A percentile compares a stretch with the other conserved stretches of the same genome.
Conservation (phyloP, 2,329 filamentous ascomycete species). For the Magnaporthiopsis rhizophila region DNA sequence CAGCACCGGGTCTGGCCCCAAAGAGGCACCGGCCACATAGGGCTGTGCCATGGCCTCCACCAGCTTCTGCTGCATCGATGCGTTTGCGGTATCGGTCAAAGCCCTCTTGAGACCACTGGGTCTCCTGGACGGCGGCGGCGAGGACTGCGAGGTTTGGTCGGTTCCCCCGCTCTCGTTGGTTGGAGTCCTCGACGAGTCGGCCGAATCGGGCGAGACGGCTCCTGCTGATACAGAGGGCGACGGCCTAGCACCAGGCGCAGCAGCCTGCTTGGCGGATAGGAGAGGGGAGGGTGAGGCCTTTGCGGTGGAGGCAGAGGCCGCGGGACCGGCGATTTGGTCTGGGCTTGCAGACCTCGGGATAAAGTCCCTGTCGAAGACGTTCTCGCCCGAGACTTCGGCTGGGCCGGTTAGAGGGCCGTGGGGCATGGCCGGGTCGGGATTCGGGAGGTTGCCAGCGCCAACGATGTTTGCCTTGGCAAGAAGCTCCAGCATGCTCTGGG, state of each 20-base stretch:
- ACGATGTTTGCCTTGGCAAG: constrained; percentile 75
- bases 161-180: constrained; percentile 49
- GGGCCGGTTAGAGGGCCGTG: constrained; percentile 73
- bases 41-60: constrained; percentile 80
- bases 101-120: constrained; percentile 69
- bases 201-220: constrained; percentile 27
- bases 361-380: constrained; percentile 82
- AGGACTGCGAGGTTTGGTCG: constrained; percentile 29
- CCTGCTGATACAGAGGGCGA: neutral
- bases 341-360: constrained; percentile 44
- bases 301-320: neutral
- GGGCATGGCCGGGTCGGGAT: constrained; percentile 32
- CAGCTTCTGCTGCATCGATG: constrained; percentile 72
- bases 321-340: constrained; percentile 27
- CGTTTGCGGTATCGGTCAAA: constrained; percentile 71
- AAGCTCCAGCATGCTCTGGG: constrained; percentile 85
- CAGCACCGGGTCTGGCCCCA: constrained; percentile 27
- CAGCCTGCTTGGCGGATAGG: constrained; percentile 1
- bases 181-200: constrained; percentile 44
- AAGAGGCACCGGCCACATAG: constrained; percentile 46
- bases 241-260: too few relatives aligned
- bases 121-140: constrained; percentile 50
- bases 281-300: constrained; percentile 1
- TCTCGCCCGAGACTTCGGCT: constrained; percentile 61
- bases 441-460: constrained; percentile 54